phyloP scores from a whole-genome alignment of 148 eudicot species.

The Pouteria glomerata region DNA sequence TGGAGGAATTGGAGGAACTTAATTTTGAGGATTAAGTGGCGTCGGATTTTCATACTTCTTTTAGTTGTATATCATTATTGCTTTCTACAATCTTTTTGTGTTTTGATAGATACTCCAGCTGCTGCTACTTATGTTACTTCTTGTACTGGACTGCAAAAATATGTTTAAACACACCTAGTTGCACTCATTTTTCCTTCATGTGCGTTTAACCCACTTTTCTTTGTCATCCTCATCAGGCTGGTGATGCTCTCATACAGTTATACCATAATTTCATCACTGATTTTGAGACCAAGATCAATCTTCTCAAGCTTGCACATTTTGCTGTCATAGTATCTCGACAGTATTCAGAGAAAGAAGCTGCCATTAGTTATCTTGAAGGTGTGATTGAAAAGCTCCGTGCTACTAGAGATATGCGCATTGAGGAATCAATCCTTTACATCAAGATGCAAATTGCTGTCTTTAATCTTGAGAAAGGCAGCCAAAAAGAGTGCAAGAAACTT shows the following conservation, averaged over 20 bases:
- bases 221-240: conserved; percentile 49
- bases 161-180: not conserved
- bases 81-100: not conserved
- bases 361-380: conserved; percentile 77
- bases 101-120: not conserved
- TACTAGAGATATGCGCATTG: conserved; percentile 67
- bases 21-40: not conserved
- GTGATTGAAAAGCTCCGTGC: conserved; percentile 80
- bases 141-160: not conserved
- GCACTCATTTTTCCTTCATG: not conserved
- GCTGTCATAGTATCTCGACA: conserved; percentile 86
- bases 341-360: conserved; percentile 84
- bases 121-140: not conserved
- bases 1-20: not conserved
- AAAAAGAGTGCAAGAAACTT: conserved; percentile 84
- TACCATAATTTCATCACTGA: conserved; percentile 92
- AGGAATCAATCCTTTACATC: conserved; percentile 78
- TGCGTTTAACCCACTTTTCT: not conserved
- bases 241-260: conserved; percentile 86
- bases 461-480: conserved; percentile 74
- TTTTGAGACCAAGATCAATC: conserved; percentile 96
- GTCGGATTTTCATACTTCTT: not conserved
- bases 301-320: conserved; percentile 97
- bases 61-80: not conserved
- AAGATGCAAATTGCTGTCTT: conserved; percentile 78